Evolutionary conservation across 495 filamentous ascomycete genomes (phyloP), one percentile per base, ranked within the genome.

Genomic region (Letharia lupina): DNA sequence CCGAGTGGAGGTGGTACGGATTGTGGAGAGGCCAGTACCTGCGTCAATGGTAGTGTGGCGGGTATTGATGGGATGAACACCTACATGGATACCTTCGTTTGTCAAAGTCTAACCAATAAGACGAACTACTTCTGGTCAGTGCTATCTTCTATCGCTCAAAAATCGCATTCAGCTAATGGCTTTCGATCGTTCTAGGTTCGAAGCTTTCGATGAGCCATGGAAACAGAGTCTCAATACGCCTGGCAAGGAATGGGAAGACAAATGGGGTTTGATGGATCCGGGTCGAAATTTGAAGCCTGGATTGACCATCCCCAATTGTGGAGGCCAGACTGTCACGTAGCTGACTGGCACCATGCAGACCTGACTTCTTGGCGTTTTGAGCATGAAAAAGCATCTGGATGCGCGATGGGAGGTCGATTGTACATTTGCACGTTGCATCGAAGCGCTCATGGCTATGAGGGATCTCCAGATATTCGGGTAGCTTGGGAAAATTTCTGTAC

Each of bases 191-290:
- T n/a, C 16, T 18, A 69, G 69, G 70, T 72, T 72, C 60, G 70
- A 72, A 61, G 70, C 70, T 7, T 72, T 72, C 37, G 70, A 72
- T 59, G 68, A 75, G 54, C 67, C 68, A 12, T 98, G 94, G 94
- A 97, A 97, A 77, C 76, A 89, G 35, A 67, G 70, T 35, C 95
- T 84, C 75, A 87, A 98, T 73, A 79, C 75, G 4, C 73, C 77
- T 1, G 85, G 83, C 16, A 81, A 92, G 76, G 80, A 90, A 64
- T 97, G 93, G 93, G 94, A 98, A 77, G 91, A 95, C 71, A 89
- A 96, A 72, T 98, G 93, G 93, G 94, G 94, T 40, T 77, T 98
- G 31, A 87, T 98, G 85, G 91, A 96, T 75, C 81, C 89, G 2
- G 85, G 89, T 67, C 85, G 94, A 63, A 91, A 92, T 31, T 74